Conservation (phyloP, 73 alveolate genomes). For the Diophrys sp. region DNA sequence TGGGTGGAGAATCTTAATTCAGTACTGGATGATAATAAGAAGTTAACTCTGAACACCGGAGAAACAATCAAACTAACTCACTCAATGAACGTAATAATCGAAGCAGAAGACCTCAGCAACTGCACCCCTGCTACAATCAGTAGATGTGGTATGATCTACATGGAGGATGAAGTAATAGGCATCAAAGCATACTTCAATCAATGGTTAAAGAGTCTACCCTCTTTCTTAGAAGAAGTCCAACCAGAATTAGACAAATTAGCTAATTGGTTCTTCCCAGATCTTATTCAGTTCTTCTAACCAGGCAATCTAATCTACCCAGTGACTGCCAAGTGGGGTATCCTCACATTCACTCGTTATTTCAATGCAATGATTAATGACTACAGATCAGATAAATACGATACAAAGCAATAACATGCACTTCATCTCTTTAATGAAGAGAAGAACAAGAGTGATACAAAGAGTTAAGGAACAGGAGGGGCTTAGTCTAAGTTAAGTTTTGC, state of each 20-base stretch:
- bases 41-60: conserved; percentile 56
- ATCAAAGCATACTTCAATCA: conserved; percentile 75
- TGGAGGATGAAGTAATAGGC: conserved; percentile 67
- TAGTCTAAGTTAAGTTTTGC: background rate
- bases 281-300: conserved; percentile 37
- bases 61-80: conserved; percentile 55
- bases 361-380: conserved; percentile 51
- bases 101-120: conserved; percentile 53
- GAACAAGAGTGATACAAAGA: background rate
- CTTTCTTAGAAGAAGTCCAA: conserved; percentile 24
- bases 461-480: conserved; percentile 1
- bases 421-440: conserved; percentile 6
- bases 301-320: conserved; percentile 55
- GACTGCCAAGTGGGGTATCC: conserved; percentile 45
- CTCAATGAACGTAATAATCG: conserved; percentile 45
- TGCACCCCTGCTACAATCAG: conserved; percentile 67
- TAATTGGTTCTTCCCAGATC: conserved; percentile 60
- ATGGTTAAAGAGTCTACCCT: conserved; percentile 87
- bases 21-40: conserved; percentile 63
- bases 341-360: conserved; percentile 40
- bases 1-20: conserved; percentile 71
- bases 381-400: conserved; percentile 43
- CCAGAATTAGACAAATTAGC: conserved; percentile 47
- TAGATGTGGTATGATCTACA: conserved; percentile 63
- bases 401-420: conserved; percentile 29